Base-by-base conservation (phyloP, 2,329 filamentous ascomycete genomes). In the Fusarium piperis region DNA sequence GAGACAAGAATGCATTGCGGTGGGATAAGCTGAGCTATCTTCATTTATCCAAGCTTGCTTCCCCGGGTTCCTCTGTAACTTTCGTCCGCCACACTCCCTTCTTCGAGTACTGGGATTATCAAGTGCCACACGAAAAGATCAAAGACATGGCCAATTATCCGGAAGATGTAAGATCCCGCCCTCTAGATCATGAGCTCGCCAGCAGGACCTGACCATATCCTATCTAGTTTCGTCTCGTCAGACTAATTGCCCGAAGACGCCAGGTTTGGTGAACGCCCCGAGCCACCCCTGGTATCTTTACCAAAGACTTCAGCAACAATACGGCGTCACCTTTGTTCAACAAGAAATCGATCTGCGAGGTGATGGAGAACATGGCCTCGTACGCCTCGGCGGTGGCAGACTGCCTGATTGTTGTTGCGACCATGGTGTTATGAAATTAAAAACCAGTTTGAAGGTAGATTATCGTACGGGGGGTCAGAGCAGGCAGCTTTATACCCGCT, bases 1-100 rank as follows among this genome's bases (percentile, higher is more conserved):
- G 69, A 11, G 81, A 84, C 59, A 64, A 73, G 18, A 84, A 84
- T 58, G 82, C 82, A 0, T 64, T 84, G 51, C 79, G 78, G 23
- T 84, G 83, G 82, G 83, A 85, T 58, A 77, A 75, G 3, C 55
- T 78, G 6, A 82, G 83, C 1, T 85, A 84, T 39, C 3, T 5
- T 23, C 76, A 83, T 53, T 76, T 85, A 16, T n/a, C 7, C 12
- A 38, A 38, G 35, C 35, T 38, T 16, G 35, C 35, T 7, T 38
- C 35, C 35, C 35, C 15, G 35, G 16, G 13, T 7, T 13, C 35
- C 13, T 15, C 35, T 7, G 12, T 3, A 13, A 38, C 35, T 2
- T 38, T 38, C 35, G 35, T 38, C 35, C 35, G 35, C 7, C 35
- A 13, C 11, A 38, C 35, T 13, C 74, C 78, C 9, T 83, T 81